phyloP scores from a whole-genome alignment of 306 rosid species.

The Sindora glabra region DNA sequence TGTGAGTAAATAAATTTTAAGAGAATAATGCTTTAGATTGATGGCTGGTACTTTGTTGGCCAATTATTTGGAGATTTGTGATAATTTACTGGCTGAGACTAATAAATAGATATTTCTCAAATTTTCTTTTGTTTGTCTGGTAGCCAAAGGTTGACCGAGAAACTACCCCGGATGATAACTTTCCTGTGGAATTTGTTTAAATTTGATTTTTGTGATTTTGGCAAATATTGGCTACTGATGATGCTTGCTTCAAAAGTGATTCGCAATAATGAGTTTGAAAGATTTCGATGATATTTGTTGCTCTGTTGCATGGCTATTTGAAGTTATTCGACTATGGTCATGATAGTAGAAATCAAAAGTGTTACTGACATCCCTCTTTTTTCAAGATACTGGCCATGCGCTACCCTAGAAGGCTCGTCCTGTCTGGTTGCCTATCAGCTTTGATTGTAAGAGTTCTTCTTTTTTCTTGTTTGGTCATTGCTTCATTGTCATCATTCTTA shows the following conservation, averaged over 20 bases:
- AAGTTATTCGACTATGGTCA: neutral
- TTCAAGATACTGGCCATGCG: constrained; percentile 92
- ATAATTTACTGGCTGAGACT: too few species aligned
- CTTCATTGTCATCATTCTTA: neutral
- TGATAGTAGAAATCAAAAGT: neutral
- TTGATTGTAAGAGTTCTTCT: constrained; percentile 57
- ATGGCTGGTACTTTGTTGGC: too few species aligned
- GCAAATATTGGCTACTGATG: neutral
- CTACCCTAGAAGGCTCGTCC: constrained; percentile 78
- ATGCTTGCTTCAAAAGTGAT: neutral
- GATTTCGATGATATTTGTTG: neutral
- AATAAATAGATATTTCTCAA: too few species aligned
- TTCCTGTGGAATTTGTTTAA: too few species aligned
- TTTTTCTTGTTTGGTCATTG: neutral
- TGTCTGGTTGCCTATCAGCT: constrained; percentile 75
- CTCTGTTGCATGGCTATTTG: neutral
- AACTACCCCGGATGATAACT: too few species aligned
- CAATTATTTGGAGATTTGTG: too few species aligned
- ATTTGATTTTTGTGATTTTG: too few species aligned
- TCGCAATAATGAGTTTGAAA: constrained; percentile 3
- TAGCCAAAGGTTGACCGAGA: too few species aligned
- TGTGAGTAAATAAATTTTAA: too few species aligned
- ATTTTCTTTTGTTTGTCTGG: too few species aligned
- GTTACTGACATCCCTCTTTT: constrained; percentile 17
- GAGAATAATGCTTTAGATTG: neutral